phyloP scores from a whole-genome alignment of 2,329 filamentous ascomycete genomes.

The Byssoonygena ceratinophila region DNA sequence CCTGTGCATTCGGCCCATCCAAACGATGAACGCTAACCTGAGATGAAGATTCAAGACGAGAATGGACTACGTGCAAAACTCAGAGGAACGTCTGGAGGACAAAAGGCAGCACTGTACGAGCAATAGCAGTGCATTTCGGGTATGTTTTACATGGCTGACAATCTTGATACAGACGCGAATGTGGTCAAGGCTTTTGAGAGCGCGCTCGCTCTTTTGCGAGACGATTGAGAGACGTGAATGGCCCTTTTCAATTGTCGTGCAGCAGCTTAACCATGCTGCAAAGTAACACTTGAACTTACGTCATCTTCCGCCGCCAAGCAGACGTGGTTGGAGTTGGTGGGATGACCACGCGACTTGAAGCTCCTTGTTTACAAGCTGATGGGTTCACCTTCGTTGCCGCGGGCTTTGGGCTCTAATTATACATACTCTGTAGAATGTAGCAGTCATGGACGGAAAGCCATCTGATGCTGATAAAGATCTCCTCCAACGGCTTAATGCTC shows the following conservation, averaged over 20 bases:
- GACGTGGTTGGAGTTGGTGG: background rate
- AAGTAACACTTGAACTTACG: slow-evolving; percentile 1
- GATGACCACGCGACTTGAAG: background rate
- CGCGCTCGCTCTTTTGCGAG: slow-evolving; percentile 36
- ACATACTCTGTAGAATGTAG: slow-evolving; percentile 7
- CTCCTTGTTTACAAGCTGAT: no score
- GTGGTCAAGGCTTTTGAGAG: slow-evolving; percentile 41
- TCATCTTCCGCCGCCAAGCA: slow-evolving; percentile 10
- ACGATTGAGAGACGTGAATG: slow-evolving; percentile 20
- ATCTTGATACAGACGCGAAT: slow-evolving; percentile 28
- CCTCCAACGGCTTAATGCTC: slow-evolving; percentile 26
- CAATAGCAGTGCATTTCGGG: background rate
- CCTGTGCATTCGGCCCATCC: background rate
- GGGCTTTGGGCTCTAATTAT: background rate
- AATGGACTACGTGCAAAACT: slow-evolving; percentile 61
- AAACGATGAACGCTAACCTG: background rate
- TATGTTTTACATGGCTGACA: slow-evolving; percentile 6
- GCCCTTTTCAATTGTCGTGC: no score
- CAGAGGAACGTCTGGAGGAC: slow-evolving; percentile 59
- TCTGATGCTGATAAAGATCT: slow-evolving; percentile 22
- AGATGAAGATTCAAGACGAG: slow-evolving; percentile 60
- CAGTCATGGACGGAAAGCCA: slow-evolving; percentile 17
- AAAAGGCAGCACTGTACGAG: slow-evolving; percentile 71
- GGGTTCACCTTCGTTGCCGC: background rate
- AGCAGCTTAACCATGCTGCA: no score